Conservation (phyloP, 768 basidiomycete genomes). For the Floccularia luteovirens region DNA sequence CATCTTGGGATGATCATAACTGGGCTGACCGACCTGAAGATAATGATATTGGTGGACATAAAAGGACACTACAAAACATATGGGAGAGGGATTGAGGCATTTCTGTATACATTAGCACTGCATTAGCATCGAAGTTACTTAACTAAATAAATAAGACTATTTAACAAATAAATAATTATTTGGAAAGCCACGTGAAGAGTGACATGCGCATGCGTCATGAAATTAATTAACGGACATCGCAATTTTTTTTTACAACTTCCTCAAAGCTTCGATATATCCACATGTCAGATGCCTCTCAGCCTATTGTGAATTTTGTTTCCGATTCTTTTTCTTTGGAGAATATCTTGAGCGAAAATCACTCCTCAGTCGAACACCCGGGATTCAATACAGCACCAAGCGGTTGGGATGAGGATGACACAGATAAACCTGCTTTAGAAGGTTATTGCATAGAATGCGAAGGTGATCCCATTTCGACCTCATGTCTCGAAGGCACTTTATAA, state of each 20-base stretch:
- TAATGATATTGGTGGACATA: constrained; percentile 41
- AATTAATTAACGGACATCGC: neutral
- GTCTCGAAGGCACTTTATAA: neutral
- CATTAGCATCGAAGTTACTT: no score
- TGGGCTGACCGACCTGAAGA: constrained; percentile 43
- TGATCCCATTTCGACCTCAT: constrained; percentile 20
- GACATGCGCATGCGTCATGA: no score
- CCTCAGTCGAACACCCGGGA: constrained; percentile 53
- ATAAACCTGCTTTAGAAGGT: constrained; percentile 45
- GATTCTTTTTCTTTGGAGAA: constrained; percentile 56
- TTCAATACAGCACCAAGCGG: constrained; percentile 32
- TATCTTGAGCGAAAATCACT: constrained; percentile 60
- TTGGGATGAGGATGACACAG: constrained; percentile 60
- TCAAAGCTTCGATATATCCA: neutral
- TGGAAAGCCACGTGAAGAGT: no score
- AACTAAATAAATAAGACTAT: no score
- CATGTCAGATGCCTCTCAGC: constrained; percentile 10
- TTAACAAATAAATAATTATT: no score
- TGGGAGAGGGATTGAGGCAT: constrained; percentile 20
- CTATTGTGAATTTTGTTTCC: constrained; percentile 1
- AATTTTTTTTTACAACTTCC: neutral
- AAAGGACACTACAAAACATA: constrained; percentile 25
- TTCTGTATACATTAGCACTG: no score
- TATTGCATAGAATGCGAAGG: constrained; percentile 87
- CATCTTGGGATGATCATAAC: constrained; percentile 44